Evolutionary conservation across 2,329 filamentous ascomycete genomes (phyloP).

Genomic region (Colletotrichum neosansevieriae): DNA sequence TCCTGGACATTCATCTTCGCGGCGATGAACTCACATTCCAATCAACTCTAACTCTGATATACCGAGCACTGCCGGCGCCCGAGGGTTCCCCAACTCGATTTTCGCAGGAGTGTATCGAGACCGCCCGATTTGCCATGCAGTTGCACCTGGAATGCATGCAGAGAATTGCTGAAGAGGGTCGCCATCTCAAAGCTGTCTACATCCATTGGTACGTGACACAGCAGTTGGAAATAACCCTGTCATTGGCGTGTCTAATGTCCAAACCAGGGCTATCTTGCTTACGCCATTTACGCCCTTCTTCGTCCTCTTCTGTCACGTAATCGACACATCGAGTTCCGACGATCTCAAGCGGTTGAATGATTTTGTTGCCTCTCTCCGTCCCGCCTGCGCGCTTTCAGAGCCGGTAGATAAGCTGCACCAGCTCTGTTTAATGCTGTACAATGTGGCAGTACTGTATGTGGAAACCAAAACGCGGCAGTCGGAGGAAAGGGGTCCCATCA

Average conservation of each 20-base stretch:
- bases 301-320: constrained; percentile 68
- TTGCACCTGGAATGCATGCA: constrained; percentile 60
- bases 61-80: constrained; percentile 63
- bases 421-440: constrained; percentile 72
- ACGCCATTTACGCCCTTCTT: constrained; percentile 71
- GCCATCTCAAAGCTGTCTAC: constrained; percentile 59
- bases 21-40: constrained; percentile 62
- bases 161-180: constrained; percentile 48
- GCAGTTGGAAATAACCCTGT: not conserved
- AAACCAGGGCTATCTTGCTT: constrained; percentile 63
- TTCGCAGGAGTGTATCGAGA: constrained; percentile 61
- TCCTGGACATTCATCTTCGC: constrained; percentile 58
- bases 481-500: constrained; percentile 61
- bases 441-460: constrained; percentile 71
- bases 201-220: constrained; percentile 61
- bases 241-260: constrained; percentile 17
- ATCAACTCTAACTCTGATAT: constrained; percentile 63
- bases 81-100: constrained; percentile 58
- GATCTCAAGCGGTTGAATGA: constrained; percentile 68
- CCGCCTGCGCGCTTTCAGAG: constrained; percentile 34
- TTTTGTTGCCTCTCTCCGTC: constrained; percentile 62
- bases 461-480: constrained; percentile 67
- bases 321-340: constrained; percentile 63
- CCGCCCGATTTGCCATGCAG: constrained; percentile 62
- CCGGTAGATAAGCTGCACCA: constrained; percentile 63